A percentile compares a stretch with the other conserved stretches of the same genome.
Evolutionary conservation across 352 stramenopile genomes (phyloP).

Genomic region (Peronospora farinosa): DNA sequence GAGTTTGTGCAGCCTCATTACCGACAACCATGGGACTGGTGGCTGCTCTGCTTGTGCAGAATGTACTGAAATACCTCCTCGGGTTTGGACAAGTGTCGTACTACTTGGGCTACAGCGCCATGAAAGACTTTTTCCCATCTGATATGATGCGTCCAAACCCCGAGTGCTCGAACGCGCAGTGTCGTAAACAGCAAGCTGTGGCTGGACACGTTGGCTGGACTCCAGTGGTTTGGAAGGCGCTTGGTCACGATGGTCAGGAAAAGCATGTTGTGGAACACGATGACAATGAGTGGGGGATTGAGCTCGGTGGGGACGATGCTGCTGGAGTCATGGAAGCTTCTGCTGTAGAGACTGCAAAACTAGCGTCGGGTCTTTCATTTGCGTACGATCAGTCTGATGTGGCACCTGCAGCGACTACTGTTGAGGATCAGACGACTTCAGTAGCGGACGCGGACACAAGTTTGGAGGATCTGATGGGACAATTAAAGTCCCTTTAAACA

Average conservation of each 20-base stretch:
- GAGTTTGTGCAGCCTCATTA: conserved; percentile 83
- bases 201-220: conserved; percentile 45
- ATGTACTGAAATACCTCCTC: conserved; percentile 83
- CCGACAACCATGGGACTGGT: conserved; percentile 88
- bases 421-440: conserved; percentile 23
- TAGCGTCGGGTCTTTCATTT: conserved; percentile 55
- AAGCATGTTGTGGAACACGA: conserved; percentile 51
- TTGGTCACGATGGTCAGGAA: conserved; percentile 47
- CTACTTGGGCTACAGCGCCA: conserved; percentile 82
- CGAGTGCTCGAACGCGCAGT: conserved; percentile 76
- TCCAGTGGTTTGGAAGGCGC: conserved; percentile 65
- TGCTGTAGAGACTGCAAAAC: conserved; percentile 14
- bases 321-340: conserved; percentile 1
- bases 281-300: conserved; percentile 87
- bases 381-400: conserved; percentile 44
- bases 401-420: not conserved
- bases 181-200: conserved; percentile 57
- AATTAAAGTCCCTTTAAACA: conserved; percentile 64
- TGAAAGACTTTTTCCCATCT: conserved; percentile 84
- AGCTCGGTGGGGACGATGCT: conserved; percentile 35
- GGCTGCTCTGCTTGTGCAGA: conserved; percentile 81
- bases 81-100: conserved; percentile 84
- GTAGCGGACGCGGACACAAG: conserved; percentile 42
- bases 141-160: conserved; percentile 79
- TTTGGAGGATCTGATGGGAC: conserved; percentile 73